A percentile compares a stretch with the other conserved stretches of the same genome.
phyloP scores from a whole-genome alignment of 2,329 filamentous ascomycete species.

The Sarocladium strictum region DNA sequence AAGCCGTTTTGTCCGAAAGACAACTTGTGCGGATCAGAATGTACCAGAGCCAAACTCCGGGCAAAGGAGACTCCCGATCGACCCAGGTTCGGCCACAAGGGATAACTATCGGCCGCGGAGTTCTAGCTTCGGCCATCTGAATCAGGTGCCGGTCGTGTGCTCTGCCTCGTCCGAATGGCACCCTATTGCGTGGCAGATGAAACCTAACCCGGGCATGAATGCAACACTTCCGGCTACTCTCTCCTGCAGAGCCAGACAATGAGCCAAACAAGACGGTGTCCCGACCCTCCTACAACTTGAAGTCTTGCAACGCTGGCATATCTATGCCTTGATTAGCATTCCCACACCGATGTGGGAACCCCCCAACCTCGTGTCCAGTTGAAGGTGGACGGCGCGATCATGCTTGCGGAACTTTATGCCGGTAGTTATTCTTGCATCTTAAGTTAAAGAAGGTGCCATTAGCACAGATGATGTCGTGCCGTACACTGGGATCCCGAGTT shows the following conservation, averaged over 20 bases:
- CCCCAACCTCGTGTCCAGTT: background rate
- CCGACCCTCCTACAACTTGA: background rate
- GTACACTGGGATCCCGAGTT: no score
- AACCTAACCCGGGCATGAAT: conserved; percentile 6
- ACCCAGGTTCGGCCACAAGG: background rate
- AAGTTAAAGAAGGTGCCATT: background rate
- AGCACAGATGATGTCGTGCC: no score
- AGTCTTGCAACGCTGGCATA: background rate
- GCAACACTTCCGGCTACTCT: background rate
- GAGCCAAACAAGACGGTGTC: background rate
- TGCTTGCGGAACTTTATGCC: background rate
- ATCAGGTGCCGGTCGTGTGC: background rate
- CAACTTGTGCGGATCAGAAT: no score
- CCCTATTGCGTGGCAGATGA: background rate
- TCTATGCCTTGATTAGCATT: background rate
- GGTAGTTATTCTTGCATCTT: background rate
- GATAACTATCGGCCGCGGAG: background rate
- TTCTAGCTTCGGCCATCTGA: background rate
- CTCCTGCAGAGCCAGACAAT: background rate
- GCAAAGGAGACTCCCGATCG: background rate
- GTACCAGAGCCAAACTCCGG: no score
- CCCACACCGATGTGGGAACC: background rate
- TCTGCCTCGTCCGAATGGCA: background rate
- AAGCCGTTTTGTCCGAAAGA: no score
- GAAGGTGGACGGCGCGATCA: background rate